These are phyloP conservation scores for Cladosporium cucumerinum DNA, from an alignment of 2,329 filamentous ascomycete species.

Conservation along the genomic window DNA sequence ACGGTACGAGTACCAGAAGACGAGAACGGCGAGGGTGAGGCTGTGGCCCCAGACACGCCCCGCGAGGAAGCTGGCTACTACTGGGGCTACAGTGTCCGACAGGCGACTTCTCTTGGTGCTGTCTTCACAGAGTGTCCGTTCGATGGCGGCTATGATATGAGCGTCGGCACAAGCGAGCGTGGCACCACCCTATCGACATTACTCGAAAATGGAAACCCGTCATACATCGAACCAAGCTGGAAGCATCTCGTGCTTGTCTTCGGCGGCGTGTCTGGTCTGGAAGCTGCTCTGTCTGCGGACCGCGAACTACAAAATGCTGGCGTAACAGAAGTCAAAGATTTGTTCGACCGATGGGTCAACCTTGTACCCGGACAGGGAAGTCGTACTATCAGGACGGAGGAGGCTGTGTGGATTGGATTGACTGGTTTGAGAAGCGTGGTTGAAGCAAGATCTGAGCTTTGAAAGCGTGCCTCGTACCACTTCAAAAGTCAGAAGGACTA, in stretches of 20 bases:
- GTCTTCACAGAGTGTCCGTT: slow-evolving; percentile 76
- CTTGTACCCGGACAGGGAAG: slow-evolving; percentile 77
- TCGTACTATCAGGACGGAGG: slow-evolving; percentile 77
- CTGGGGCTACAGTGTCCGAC: slow-evolving; percentile 76
- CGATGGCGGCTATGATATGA: slow-evolving; percentile 76
- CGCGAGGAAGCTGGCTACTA: slow-evolving; percentile 77
- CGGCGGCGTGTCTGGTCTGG: slow-evolving; percentile 75
- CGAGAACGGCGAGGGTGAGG: slow-evolving; percentile 7
- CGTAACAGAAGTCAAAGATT: slow-evolving; percentile 60
- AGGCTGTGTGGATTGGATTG: slow-evolving; percentile 75
- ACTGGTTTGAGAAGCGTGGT: slow-evolving; percentile 57
- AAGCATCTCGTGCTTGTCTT: slow-evolving; percentile 75
- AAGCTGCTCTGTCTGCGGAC: slow-evolving; percentile 67
- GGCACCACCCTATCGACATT: slow-evolving; percentile 44
- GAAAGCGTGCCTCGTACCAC: background rate
- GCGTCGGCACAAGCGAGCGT: slow-evolving; percentile 79
- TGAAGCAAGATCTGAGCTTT: slow-evolving; percentile 23
- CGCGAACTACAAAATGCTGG: slow-evolving; percentile 58
- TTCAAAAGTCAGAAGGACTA: background rate
- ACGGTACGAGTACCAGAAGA: slow-evolving; percentile 62
- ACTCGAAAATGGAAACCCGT: slow-evolving; percentile 44
- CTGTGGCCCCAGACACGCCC: slow-evolving; percentile 64
- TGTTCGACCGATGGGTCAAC: slow-evolving; percentile 85
- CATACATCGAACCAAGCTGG: slow-evolving; percentile 37
- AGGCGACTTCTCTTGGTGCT: slow-evolving; percentile 61